Evolutionary conservation across 495 filamentous ascomycete species (phyloP), one percentile per base, ranked within the genome.

Genomic region (Lichenothelia convexa): DNA sequence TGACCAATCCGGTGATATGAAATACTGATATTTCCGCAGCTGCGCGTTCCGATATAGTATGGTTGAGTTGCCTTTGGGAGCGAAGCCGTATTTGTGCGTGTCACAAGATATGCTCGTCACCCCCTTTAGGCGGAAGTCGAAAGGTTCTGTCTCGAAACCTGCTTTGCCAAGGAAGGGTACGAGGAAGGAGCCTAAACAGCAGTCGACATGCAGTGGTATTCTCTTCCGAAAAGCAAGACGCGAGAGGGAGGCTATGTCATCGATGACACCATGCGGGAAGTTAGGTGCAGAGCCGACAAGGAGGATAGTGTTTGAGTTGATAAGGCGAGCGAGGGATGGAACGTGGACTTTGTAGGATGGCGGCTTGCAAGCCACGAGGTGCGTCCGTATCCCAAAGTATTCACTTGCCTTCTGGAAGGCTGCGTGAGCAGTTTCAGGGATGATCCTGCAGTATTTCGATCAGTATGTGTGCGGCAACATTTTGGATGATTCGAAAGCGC

Each of bases 41-140:
- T 68, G 57, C 27, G 72, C 62, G 37, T 69, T 80, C 48, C 91
- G 82, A 64, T 95, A 95, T 36, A 99, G 70, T 13, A 93, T 59
- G 6, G 84, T 86, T 19, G 75, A 82, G 63, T 89, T 95, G 37
- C 89, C 89, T 59, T 95, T 95, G 17, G 89, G 89, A 0, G 89
- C 91, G 57, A 99, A 99, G 18, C 89, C 89, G 55, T 99, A 97
- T 56, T 97, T 97, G 62, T 97, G 89, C 20, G 89, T 99, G 53
- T 99, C 89, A 50, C 87, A 92, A 46, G 71, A 78, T 56, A 99
- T 94, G 51, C 73, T 80, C 4, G 91, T 94, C 37, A 99, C 91
- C 50, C 89, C 89, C 38, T 78, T 79, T 39, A 89, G 71, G 22
- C 76, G 73, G 72, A 99, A 99, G 58, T 99, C 91, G 52, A 94